Base-by-base conservation (phyloP, 768 basidiomycete species). In the Galerina marginata region DNA sequence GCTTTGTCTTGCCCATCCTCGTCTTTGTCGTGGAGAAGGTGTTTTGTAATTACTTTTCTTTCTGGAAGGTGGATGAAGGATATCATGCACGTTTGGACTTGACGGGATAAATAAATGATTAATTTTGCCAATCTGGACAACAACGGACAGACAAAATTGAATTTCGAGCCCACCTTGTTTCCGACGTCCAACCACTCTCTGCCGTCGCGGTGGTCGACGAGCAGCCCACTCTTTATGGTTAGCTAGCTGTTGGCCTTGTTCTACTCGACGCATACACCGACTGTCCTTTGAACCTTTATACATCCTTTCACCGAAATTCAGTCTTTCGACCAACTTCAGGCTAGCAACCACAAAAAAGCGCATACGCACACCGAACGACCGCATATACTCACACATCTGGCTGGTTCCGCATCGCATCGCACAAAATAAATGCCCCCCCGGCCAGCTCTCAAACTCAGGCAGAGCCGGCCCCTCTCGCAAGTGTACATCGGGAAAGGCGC, bases 381-480 rank as follows among this genome's bases (percentile, higher is more conserved):
- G 39, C 40, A 55, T 54, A 65, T 43, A 43, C 50, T 33, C 44
- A 44, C 52, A 26, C 43, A 46, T 50, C 52, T 40, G 53, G 49
- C 46, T 49, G 46, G 50, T 25, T 52, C 58, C 54, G 48, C 48
- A 38, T 26, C 45, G 14, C 39, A 16, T 23, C 12, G 36, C 11
- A 49, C 7, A 10, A 10, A 16, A 58, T 67, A 61, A 61, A 81
- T 80, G 80, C 76, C 78, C 59, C 77, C 75, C 20, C 73, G 80
- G 43, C 72, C 75, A 25, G 61, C 71, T 20, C 54, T 73, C 25
- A 72, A 69, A 62, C 36, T 62, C 16, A 74, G 71, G 50, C 75
- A 76, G 60, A 59, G 69, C 54, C 75, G 79, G 45, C 78, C 79
- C 15, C 66, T 74, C 14, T 80, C 79, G n/a, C 79, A 79, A 25